phyloP scores from a whole-genome alignment of 805 yeast species.

The Barnettozyma sp. region DNA sequence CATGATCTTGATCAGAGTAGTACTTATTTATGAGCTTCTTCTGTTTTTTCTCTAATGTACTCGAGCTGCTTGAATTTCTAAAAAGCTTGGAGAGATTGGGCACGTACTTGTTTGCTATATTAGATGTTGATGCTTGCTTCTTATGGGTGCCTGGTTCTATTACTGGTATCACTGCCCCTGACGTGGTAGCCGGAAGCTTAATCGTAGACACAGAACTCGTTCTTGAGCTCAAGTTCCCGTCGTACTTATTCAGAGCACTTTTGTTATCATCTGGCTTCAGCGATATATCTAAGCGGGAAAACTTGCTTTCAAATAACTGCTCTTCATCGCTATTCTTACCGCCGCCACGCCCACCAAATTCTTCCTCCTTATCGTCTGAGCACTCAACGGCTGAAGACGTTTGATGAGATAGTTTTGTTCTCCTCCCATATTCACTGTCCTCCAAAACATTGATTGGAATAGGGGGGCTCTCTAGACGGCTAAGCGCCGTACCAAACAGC shows the following conservation, averaged over 20 bases:
- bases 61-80: constrained; percentile 18
- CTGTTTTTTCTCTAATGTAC: constrained; percentile 9
- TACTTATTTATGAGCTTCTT: neutral
- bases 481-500: constrained; percentile 12
- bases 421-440: constrained; percentile 13
- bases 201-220: constrained; percentile 9
- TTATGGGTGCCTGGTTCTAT: neutral
- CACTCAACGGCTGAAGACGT: too few species aligned
- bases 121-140: neutral
- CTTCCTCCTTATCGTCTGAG: too few species aligned
- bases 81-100: constrained; percentile 21
- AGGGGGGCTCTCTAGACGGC: constrained; percentile 24
- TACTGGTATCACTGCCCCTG: too few species aligned
- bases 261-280: neutral
- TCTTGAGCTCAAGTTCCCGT: constrained; percentile 3
- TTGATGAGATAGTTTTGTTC: constrained; percentile 5
- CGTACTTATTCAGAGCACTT: neutral
- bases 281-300: neutral
- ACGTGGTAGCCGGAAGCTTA: constrained; percentile 1
- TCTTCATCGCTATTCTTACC: neutral
- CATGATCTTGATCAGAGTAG: constrained; percentile 7
- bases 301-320: neutral
- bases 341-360: too few species aligned
- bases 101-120: constrained; percentile 13
- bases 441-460: constrained; percentile 26